Conservation (phyloP, 2,329 filamentous ascomycete genomes). For the Beauveria medogensis region DNA sequence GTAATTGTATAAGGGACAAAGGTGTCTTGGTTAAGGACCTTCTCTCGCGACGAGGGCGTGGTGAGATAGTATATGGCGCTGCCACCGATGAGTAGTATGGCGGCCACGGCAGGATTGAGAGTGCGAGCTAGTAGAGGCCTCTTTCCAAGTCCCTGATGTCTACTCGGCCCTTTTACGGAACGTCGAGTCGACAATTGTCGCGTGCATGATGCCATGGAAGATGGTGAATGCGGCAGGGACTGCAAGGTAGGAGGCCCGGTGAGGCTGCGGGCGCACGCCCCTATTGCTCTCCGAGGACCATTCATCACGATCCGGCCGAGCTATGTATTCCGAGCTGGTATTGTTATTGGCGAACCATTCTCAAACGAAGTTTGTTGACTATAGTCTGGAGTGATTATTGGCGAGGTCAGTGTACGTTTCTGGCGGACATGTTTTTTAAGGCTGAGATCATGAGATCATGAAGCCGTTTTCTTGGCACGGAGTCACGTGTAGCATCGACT, state of each 20-base stretch:
- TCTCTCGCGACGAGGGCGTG: constrained; percentile 17
- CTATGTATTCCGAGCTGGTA: background rate
- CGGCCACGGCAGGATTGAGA: constrained; percentile 17
- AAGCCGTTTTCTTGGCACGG: background rate
- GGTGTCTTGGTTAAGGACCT: constrained; percentile 45
- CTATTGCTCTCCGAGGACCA: background rate
- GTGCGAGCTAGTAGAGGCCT: constrained; percentile 25
- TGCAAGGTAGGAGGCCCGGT: background rate
- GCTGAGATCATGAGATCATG: background rate
- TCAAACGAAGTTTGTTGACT: background rate
- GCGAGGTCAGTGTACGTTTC: background rate
- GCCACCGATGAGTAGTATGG: constrained; percentile 16
- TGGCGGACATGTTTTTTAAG: background rate
- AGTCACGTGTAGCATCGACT: constrained; percentile 6
- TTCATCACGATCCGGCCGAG: background rate
- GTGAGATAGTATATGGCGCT: constrained; percentile 20
- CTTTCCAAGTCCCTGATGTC: background rate
- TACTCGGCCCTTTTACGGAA: background rate
- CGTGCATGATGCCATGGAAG: background rate
- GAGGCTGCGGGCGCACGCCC: background rate
- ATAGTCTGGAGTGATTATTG: background rate
- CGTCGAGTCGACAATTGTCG: background rate
- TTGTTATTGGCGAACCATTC: background rate
- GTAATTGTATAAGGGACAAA: constrained; percentile 62
- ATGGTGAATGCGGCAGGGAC: background rate